Conservation (phyloP, 192 early-diverging fungal genomes). For the Cladochytrium replicatum region DNA sequence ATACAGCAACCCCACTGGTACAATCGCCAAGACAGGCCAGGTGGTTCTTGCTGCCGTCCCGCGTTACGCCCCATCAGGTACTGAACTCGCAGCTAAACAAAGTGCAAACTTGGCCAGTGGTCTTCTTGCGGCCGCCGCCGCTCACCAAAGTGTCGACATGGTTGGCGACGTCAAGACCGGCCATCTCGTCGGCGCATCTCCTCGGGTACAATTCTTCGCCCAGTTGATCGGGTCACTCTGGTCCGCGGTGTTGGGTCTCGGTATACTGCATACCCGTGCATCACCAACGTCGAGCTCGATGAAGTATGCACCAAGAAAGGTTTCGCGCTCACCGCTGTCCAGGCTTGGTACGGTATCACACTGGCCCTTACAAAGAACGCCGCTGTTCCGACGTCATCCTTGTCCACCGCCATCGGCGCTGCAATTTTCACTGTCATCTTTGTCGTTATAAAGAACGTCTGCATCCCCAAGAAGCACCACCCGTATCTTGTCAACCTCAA, state of each 20-base stretch:
- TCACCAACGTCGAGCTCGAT: conserved; percentile 21
- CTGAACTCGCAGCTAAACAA: conserved; percentile 45
- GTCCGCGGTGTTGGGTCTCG: conserved; percentile 45
- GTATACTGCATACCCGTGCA: conserved; percentile 60
- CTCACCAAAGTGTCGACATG: conserved; percentile 58
- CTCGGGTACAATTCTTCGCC: conserved; percentile 73
- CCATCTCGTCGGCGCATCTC: conserved; percentile 69
- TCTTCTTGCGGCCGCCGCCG: conserved; percentile 64
- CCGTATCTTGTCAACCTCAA: conserved; percentile 49
- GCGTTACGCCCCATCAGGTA: no score
- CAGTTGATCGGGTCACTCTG: conserved; percentile 72
- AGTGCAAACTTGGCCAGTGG: conserved; percentile 68
- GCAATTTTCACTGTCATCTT: conserved; percentile 34
- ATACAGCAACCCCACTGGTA: conserved; percentile 72
- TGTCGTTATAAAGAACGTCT: conserved; percentile 28
- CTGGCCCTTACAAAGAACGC: conserved; percentile 11
- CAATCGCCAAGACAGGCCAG: conserved; percentile 78
- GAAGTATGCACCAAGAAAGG: conserved; percentile 27
- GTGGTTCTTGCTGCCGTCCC: conserved; percentile 59
- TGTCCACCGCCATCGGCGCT: conserved; percentile 20
- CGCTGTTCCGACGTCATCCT: conserved; percentile 29
- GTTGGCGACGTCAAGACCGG: conserved; percentile 83
- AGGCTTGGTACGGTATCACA: conserved; percentile 24
- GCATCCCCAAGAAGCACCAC: conserved; percentile 37
- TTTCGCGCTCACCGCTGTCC: conserved; percentile 32